Conservation (phyloP, 306 rosid species). For the Phaseolus lunatus region DNA sequence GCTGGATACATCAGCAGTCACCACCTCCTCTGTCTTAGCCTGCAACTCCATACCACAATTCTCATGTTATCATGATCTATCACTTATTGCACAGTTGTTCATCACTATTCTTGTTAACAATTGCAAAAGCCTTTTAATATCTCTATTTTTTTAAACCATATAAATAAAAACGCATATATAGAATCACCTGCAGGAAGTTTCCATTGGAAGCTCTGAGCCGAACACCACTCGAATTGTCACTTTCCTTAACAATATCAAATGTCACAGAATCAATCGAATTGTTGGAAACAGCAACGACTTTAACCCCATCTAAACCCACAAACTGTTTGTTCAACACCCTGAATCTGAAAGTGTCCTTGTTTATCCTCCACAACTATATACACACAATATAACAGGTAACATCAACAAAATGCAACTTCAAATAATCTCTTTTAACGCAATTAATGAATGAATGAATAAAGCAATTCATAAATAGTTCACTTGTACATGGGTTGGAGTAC, state of each 20-base stretch:
- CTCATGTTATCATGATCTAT: too few species aligned
- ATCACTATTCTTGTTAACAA: not conserved
- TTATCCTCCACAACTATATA: slow-evolving; percentile 77
- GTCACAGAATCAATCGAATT: slow-evolving; percentile 47
- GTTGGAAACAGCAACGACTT: slow-evolving; percentile 58
- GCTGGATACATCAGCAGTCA: slow-evolving; percentile 62
- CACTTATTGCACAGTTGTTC: not conserved
- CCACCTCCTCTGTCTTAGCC: slow-evolving; percentile 65
- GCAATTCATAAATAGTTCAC: not conserved
- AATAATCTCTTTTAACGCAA: too few species aligned
- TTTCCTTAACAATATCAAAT: slow-evolving; percentile 57
- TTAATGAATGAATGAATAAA: too few species aligned
- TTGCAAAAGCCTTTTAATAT: not conserved
- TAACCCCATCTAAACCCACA: slow-evolving; percentile 62
- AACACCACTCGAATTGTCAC: slow-evolving; percentile 49
- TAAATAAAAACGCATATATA: not conserved
- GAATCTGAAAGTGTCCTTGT: slow-evolving; percentile 57
- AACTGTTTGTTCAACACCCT: slow-evolving; percentile 70
- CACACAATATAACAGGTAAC: not conserved
- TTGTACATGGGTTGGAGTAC: too few species aligned
- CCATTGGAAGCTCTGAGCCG: slow-evolving; percentile 74
- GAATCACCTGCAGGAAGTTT: slow-evolving; percentile 65
- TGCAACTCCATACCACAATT: slow-evolving; percentile 23
- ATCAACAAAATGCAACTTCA: not conserved
- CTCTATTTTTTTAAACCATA: not conserved